Base-by-base conservation (phyloP, 306 rosid species). In the peach (Prunus persica) region DNA sequence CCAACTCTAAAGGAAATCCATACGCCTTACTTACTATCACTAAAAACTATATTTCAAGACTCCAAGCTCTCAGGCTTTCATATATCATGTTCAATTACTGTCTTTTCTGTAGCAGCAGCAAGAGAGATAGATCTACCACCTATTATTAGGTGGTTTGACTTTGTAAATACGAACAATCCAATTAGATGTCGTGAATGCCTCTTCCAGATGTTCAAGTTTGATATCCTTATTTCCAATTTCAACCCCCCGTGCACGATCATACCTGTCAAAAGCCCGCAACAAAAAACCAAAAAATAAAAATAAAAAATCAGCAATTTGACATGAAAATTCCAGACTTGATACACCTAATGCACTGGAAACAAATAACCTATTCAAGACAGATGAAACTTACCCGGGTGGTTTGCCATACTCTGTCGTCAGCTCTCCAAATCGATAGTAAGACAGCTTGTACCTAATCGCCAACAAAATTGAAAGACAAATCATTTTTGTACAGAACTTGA, bases 151-250 rank as follows among this genome's bases (percentile, higher is more conserved):
- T 67, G 99, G 99, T 82, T 96, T 96, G 60, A 96, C 99, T 90
- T 91, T 96, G 81, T 96, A 96, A 82, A 96, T 96, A 79, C 99
- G 99, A 78, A 96, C 97, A 76, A 96, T 96, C 99, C 99, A 96
- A 80, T 96, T 96, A 43, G 94, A 89, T 30, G 99, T 96, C 47
- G 99, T 96, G 81, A 88, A 89, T 0, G 99, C 98, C 96, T 96
- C 99, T 87, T 96, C 99, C 92, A 92, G 84, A 77, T 96, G 82
- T 84, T 92, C 98, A 20, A 96, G 97, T 79, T 92, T 91, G 83
- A 96, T 85, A 86, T 96, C 97, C 82, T 96, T 92, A 49, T 96
- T 96, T 71, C 99, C 99, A 83, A 96, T 96, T 88, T 96, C 99
- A 75, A 92, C 99, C 68, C 99, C 98, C 77, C 99, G 85, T 0